These are phyloP conservation scores for Centella asiatica DNA, from an alignment of 129 eudicot genomes.

Conservation along the genomic window DNA sequence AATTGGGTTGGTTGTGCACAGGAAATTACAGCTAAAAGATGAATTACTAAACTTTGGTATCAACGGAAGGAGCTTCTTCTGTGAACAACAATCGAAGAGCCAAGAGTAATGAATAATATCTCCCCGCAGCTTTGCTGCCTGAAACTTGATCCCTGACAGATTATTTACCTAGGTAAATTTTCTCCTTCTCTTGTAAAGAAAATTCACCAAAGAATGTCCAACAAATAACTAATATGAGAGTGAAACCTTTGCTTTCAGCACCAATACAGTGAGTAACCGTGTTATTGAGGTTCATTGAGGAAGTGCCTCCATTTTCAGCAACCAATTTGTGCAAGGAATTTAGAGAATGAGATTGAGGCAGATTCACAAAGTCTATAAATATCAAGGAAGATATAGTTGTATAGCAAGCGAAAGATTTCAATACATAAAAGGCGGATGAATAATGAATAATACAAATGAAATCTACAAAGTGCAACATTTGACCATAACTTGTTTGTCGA, in stretches of 20 bases:
- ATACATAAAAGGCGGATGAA: neutral
- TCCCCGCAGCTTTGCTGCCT: constrained; percentile 83
- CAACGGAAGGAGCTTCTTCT: constrained; percentile 67
- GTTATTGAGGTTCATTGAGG: constrained; percentile 88
- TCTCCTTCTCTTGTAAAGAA: neutral
- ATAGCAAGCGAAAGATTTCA: constrained; percentile 2
- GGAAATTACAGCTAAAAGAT: neutral
- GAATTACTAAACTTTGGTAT: constrained; percentile 57
- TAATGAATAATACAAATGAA: neutral
- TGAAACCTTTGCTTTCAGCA: constrained; percentile 71
- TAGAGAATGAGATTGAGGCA: constrained; percentile 54
- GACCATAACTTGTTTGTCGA: no score
- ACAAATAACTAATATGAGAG: neutral
- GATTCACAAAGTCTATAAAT: constrained; percentile 69
- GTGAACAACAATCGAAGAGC: constrained; percentile 77
- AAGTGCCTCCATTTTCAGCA: constrained; percentile 84
- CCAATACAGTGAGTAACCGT: constrained; percentile 92
- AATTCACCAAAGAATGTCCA: neutral
- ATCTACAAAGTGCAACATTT: no score
- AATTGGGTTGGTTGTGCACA: neutral
- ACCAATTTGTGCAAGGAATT: constrained; percentile 82
- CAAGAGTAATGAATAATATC: constrained; percentile 90
- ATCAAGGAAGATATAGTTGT: constrained; percentile 35
- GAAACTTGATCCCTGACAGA: constrained; percentile 72
- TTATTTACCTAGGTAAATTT: neutral